These are phyloP conservation scores for Aphanocladium album DNA, from an alignment of 2,329 filamentous ascomycete genomes.

Conservation along the genomic window DNA sequence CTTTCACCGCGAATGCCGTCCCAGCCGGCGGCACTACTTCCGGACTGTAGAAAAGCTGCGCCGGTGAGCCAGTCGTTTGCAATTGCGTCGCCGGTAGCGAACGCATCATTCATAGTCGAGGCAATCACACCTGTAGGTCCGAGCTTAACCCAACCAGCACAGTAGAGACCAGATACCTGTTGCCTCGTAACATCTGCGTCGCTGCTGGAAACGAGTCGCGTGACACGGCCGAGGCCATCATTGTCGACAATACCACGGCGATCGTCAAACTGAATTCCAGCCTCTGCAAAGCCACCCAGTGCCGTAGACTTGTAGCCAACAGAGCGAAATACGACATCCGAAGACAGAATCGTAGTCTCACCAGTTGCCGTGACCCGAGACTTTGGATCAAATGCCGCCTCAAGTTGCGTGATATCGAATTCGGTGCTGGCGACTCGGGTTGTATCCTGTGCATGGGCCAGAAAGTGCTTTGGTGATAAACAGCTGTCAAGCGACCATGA, in stretches of 20 bases:
- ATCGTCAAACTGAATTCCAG: conserved; percentile 74
- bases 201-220: conserved; percentile 30
- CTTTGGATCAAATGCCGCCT: conserved; percentile 48
- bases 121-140: conserved; percentile 95
- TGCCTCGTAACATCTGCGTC: conserved; percentile 30
- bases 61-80: conserved; percentile 64
- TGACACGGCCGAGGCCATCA: conserved; percentile 71
- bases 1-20: conserved; percentile 63
- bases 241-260: conserved; percentile 73
- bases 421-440: conserved; percentile 56
- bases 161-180: conserved; percentile 70
- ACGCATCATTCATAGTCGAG: conserved; percentile 92
- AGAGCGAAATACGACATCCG: conserved; percentile 79
- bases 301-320: conserved; percentile 87
- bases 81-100: conserved; percentile 80
- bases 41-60: conserved; percentile 32
- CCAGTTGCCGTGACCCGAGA: conserved; percentile 46
- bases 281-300: conserved; percentile 65
- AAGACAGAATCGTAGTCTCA: conserved; percentile 49
- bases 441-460: conserved; percentile 40
- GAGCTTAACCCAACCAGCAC: conserved; percentile 92
- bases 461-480: conserved; percentile 69
- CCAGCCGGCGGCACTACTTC: conserved; percentile 55
- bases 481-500: conserved; percentile 85
- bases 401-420: conserved; percentile 59